Base-by-base conservation (phyloP, 2,329 filamentous ascomycete genomes). In the Emergomyces pasteurianus region DNA sequence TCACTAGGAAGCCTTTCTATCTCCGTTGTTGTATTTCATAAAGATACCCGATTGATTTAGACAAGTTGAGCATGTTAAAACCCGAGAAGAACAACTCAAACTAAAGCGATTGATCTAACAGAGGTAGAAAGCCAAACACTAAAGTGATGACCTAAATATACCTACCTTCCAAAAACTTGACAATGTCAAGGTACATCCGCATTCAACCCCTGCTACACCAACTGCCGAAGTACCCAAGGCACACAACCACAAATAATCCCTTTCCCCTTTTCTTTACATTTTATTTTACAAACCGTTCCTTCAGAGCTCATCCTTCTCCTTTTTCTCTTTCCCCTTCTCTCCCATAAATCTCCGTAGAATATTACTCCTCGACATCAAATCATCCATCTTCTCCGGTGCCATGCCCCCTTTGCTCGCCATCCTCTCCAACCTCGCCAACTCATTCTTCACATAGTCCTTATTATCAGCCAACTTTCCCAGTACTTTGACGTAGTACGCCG, bases 401-500 rank as follows among this genome's bases (percentile, higher is more conserved):
- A 96, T 81, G 63, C 89, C 90, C 64, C 92, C 90, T 84, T 95
- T 96, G 77, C 84, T 82, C 64, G 96, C 78, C 67, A 97, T 83
- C 67, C 87, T 85, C 68, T 90, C 83, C 64, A 97, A 81, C 65
- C 92, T 84, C 63, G 85, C 81, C 64, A 92, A 80, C 81, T 97
- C 92, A 85, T 96, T 97, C 72, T 84, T 79, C 56, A 86, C 90
- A 71, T 90, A 96, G 58, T 80, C 86, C 63, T 88, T 81, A 77
- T 88, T 95, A 74, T 86, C 81, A 72, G 79, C 81, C 65, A 94
- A 79, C 85, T 96, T 97, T 73, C 89, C 84, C 63, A 94, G 88
- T 60, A 95, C 91, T 73, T 89, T 90, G 73, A 94, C 81, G 75
- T 99, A 97, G 83, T 99, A 99, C 77, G 92, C 83, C 54, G 90